These are phyloP conservation scores for Pilaira anomala DNA, from an alignment of 192 early-diverging fungal species.

Conservation along the genomic window DNA sequence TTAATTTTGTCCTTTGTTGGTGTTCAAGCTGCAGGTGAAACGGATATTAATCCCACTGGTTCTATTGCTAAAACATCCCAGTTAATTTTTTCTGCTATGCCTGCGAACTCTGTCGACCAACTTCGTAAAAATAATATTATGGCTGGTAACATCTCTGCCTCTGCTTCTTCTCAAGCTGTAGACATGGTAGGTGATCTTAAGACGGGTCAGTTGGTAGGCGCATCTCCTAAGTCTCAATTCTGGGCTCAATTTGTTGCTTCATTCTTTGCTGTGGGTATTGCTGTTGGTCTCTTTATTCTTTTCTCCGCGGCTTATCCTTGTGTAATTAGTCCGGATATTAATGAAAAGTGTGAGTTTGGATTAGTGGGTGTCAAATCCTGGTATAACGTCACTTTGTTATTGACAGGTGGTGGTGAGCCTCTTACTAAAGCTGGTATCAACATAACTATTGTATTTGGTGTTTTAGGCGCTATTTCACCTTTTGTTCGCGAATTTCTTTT, in stretches of 20 bases:
- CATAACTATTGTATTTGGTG: conserved; percentile 42
- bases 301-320: conserved; percentile 67
- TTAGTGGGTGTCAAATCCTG: conserved; percentile 34
- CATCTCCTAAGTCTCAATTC: conserved; percentile 63
- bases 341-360: conserved; percentile 33
- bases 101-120: conserved; percentile 30
- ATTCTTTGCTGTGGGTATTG: conserved; percentile 54
- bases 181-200: conserved; percentile 76
- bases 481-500: conserved; percentile 43
- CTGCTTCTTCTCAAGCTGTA: conserved; percentile 54
- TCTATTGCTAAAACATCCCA: conserved; percentile 64
- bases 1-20: conserved; percentile 68
- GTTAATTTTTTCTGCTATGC: conserved; percentile 59
- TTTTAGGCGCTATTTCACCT: conserved; percentile 36
- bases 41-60: conserved; percentile 65
- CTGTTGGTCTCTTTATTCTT: conserved; percentile 55
- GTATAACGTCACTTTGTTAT: conserved; percentile 41
- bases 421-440: conserved; percentile 40
- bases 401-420: conserved; percentile 38
- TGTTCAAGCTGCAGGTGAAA: conserved; percentile 59
- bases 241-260: conserved; percentile 61
- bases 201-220: conserved; percentile 62
- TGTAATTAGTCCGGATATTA: conserved; percentile 31
- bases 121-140: conserved; percentile 57
- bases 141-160: conserved; percentile 58